These are phyloP conservation scores for Pyronema omphalodes DNA, from an alignment of 495 filamentous ascomycete species.

Conservation along the genomic window DNA sequence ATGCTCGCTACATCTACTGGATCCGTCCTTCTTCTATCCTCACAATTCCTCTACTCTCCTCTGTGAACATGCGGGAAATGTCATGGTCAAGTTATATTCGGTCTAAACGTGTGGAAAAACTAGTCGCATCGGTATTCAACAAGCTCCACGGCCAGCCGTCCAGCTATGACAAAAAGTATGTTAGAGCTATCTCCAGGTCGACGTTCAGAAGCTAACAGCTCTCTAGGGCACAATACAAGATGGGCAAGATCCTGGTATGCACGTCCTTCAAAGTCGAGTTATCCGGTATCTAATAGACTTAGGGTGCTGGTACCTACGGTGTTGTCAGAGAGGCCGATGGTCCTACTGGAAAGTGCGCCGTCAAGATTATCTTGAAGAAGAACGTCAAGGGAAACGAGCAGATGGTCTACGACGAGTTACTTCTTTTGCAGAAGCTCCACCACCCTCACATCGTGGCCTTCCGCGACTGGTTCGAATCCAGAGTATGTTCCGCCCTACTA, in stretches of 20 bases:
- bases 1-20: too few species aligned
- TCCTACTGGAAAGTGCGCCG: slow-evolving; percentile 67
- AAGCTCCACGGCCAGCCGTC: slow-evolving; percentile 95
- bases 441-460: slow-evolving; percentile 97
- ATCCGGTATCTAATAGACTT: background rate
- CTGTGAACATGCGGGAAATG: too few species aligned
- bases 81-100: too few species aligned
- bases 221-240: slow-evolving; percentile 60
- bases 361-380: slow-evolving; percentile 99
- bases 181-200: slow-evolving; percentile 3
- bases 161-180: slow-evolving; percentile 94
- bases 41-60: too few species aligned
- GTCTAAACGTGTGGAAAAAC: background rate
- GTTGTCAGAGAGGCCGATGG: slow-evolving; percentile 90
- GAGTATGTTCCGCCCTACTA: slow-evolving; percentile 29
- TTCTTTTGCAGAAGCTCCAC: slow-evolving; percentile 72
- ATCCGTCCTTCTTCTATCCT: too few species aligned
- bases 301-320: slow-evolving; percentile 89
- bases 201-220: background rate
- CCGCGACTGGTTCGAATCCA: slow-evolving; percentile 98
- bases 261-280: slow-evolving; percentile 2
- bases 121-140: slow-evolving; percentile 85
- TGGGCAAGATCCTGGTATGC: slow-evolving; percentile 59
- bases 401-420: slow-evolving; percentile 96
- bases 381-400: slow-evolving; percentile 94